phyloP scores from a whole-genome alignment of 1,284 basidiomycete genomes.

The Apiotrichum mycotoxinovorans region DNA sequence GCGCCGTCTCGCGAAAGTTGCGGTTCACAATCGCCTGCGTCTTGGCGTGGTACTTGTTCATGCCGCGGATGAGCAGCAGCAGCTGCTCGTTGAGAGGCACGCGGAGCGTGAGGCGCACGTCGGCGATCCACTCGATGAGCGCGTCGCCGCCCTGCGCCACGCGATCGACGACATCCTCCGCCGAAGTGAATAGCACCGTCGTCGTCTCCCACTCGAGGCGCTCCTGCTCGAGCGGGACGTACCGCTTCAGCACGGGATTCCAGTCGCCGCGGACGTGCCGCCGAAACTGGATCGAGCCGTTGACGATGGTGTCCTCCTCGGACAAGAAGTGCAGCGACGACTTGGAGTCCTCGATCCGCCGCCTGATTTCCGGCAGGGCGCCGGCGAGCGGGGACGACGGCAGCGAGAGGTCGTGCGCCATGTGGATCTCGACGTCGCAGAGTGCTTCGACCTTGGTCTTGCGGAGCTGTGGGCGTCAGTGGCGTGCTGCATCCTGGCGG shows the following conservation, averaged over 20 bases:
- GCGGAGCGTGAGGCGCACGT: conserved; percentile 29
- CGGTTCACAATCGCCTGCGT: conserved; percentile 32
- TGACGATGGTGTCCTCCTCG: conserved; percentile 28
- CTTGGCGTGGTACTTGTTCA: conserved; percentile 41
- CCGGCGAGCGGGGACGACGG: conserved; percentile 40
- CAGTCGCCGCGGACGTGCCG: conserved; percentile 39
- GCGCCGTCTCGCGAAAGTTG: conserved; percentile 35
- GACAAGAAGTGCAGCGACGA: conserved; percentile 30
- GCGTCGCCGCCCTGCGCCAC: conserved; percentile 23
- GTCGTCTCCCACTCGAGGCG: conserved; percentile 50
- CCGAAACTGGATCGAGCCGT: conserved; percentile 42
- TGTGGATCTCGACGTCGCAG: conserved; percentile 43
- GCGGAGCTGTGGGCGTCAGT: conserved; percentile 29
- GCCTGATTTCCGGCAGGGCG: conserved; percentile 38
- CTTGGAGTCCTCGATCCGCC: conserved; percentile 32
- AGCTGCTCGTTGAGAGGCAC: conserved; percentile 30
- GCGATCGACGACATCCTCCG: conserved; percentile 42
- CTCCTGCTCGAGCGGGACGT: conserved; percentile 32
- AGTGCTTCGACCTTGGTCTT: conserved; percentile 44
- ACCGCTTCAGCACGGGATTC: conserved; percentile 30
- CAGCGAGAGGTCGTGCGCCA: conserved; percentile 38
- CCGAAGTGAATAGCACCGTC: conserved; percentile 36
- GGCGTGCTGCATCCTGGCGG: too few relatives aligned
- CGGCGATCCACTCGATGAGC: conserved; percentile 32
- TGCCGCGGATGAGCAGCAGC: conserved; percentile 45